Evolutionary conservation across 2,329 filamentous ascomycete species (phyloP), one percentile per base, ranked within the genome.

Genomic region (Blastomyces parvus): DNA sequence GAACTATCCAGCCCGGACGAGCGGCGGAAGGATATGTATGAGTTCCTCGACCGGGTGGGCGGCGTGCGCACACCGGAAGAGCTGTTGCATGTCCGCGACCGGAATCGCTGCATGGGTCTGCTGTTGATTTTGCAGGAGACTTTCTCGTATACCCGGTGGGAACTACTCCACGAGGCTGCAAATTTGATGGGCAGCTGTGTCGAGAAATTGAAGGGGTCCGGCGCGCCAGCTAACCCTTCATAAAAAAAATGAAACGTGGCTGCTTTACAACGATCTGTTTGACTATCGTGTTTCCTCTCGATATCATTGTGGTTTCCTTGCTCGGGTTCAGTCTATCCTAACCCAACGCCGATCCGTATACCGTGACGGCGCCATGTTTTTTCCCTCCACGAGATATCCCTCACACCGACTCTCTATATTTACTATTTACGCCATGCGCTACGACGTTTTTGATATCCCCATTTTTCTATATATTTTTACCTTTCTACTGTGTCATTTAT

Each of bases 91-190:
- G 84, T 90, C 74, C 83, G 81, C 48, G 89, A 91, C 30, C 84
- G 95, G 66, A 97, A 97, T 73, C 84, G 85, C 22, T 96, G 91
- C 73, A 84, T 91, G 58, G 89, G 91, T 0, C 75, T 97, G 72
- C 77, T 97, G 67, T 83, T 94, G 76, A 83, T 96, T 42, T 82
- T 99, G 64, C 86, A 88, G 66, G 88, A 91, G 63, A 88, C 88
- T 50, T 97, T 97, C 73, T 81, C 83, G 67, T 87, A 87, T 70
- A 91, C 91, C 40, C 83, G 91, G 59, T 97, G 93, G 93, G 92
- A 97, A 79, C 78, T 97, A 62, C 79, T 97, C 66, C 88, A 94
- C 63, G 94, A 97, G 76, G 93, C 91, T 44, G 88, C 89, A 40
- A 88, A 85, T 27, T 78, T 96, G 65, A 75, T 97, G 71, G 86